Evolutionary conservation across 768 basidiomycete species (phyloP), one percentile per base, ranked within the genome.

Genomic region (Tremella yokohamensis): DNA sequence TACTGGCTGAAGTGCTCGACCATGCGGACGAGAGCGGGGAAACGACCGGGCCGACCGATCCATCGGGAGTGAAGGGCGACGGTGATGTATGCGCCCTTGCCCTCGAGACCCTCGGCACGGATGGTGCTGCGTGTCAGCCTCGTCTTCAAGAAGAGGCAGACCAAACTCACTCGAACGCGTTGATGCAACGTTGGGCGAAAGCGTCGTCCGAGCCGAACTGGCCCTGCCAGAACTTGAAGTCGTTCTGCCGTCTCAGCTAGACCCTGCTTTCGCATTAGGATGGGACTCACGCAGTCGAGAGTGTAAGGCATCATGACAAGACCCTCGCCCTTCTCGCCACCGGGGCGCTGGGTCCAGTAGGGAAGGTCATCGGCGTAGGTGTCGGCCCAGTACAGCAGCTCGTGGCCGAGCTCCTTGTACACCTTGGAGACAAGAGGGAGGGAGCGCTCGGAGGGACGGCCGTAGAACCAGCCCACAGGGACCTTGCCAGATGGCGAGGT

Each of bases 391-490:
- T 18, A 52, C 18, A 16, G 26, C 8, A 52, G 16, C 16, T 24
- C 25, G 2, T 24, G 51, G 18, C 51, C 51, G 18, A 26, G 18
- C 38, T 52, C 38, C 38, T 52, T 52, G 51, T 52, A 52, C 24
- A 34, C 51, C 19, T 52, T 34, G 19, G 13, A 40, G 26, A 52
- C 51, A 26, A 52, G 51, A 26, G 26, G 38, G 12, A 34, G 18
- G 19, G 51, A 52, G 13, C 16, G 34, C 9, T 37, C 25, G 2
- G 51, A 52, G 16, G 51, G 51, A 16, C 51, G 16, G 3, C 51
- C 51, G 38, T 19, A 26, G 51, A 52, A 52, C 51, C 51, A 52
- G n/a, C 51, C 51, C 8, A 52, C 51, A 12, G 51, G 51, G 51
- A 39, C 51, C 51, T 38, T 52, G 51, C n/a, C 25, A 38, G 29